Percentiles rank a stretch among this genome's conserved stretches.
phyloP scores from a whole-genome alignment of 1,139 yeast genomes.

The Yamadazyma kanchanaburiensis region DNA sequence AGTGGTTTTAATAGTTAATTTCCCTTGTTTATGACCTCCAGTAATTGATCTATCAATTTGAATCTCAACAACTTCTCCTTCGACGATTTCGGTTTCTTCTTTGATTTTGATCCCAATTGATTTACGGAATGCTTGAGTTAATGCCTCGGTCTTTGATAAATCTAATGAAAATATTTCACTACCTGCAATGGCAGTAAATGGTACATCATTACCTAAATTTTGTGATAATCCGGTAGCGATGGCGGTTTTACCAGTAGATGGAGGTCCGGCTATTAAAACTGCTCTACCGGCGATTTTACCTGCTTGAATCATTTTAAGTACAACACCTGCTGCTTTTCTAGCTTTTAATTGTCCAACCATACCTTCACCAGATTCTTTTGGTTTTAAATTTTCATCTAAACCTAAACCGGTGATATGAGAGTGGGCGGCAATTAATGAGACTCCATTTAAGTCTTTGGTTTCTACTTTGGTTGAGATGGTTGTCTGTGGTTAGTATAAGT shows the following conservation, averaged over 20 bases:
- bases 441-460: conserved; percentile 48
- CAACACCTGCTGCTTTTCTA: conserved; percentile 92
- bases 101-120: conserved; percentile 93
- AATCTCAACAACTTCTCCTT: conserved; percentile 98
- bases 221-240: conserved; percentile 97
- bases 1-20: conserved; percentile 93
- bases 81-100: conserved; percentile 95
- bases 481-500: conserved; percentile 6
- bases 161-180: conserved; percentile 91
- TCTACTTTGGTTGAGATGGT: conserved; percentile 35
- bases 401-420: conserved; percentile 96
- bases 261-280: conserved; percentile 94
- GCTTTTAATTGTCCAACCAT: conserved; percentile 98
- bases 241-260: conserved; percentile 98
- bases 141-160: conserved; percentile 89
- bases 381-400: conserved; percentile 83
- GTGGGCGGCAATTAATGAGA: conserved; percentile 89
- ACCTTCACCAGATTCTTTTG: conserved; percentile 78
- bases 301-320: conserved; percentile 86
- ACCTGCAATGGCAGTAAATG: conserved; percentile 93
- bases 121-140: conserved; percentile 93
- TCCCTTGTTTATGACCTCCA: conserved; percentile 98
- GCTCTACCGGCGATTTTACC: conserved; percentile 98
- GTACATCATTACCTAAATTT: conserved; percentile 84
- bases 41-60: conserved; percentile 95